Percentiles rank a stretch among this genome's conserved stretches.
These are phyloP conservation scores for Deuterostichococcus epilithicus DNA, from an alignment of 139 green algal genomes.

Conservation along the genomic window DNA sequence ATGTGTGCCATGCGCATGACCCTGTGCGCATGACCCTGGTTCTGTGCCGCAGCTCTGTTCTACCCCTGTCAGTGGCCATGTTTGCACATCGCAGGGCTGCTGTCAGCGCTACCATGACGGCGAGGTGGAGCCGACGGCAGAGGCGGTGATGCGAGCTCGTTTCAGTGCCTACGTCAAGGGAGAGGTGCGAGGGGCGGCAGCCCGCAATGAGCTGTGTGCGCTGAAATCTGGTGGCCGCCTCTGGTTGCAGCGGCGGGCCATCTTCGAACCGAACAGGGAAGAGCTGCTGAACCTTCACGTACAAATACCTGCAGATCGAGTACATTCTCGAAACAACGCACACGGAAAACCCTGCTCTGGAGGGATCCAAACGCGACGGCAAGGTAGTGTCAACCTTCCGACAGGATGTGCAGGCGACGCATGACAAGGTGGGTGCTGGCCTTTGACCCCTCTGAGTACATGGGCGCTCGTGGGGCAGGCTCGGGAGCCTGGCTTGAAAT, in stretches of 20 bases:
- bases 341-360: constrained; percentile 26
- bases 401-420: constrained; percentile 30
- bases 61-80: too few relatives aligned
- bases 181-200: too few relatives aligned
- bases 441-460: not conserved
- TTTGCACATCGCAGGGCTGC: constrained; percentile 35
- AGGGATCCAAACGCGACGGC: not conserved
- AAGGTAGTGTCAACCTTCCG: constrained; percentile 4
- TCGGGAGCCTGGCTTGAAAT: too few relatives aligned
- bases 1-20: not conserved
- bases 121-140: constrained; percentile 10
- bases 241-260: too few relatives aligned
- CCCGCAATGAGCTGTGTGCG: too few relatives aligned
- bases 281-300: too few relatives aligned
- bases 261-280: too few relatives aligned
- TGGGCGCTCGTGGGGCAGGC: not conserved
- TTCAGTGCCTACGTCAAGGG: constrained; percentile 35
- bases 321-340: constrained; percentile 45
- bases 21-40: not conserved
- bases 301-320: too few relatives aligned
- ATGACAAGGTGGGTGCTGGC: constrained; percentile 26
- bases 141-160: constrained; percentile 31
- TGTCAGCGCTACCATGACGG: constrained; percentile 33
- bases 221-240: too few relatives aligned
- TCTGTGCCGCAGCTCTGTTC: not conserved